phyloP scores from a whole-genome alignment of 1,284 basidiomycete species.

The Kwoniella shivajii region DNA sequence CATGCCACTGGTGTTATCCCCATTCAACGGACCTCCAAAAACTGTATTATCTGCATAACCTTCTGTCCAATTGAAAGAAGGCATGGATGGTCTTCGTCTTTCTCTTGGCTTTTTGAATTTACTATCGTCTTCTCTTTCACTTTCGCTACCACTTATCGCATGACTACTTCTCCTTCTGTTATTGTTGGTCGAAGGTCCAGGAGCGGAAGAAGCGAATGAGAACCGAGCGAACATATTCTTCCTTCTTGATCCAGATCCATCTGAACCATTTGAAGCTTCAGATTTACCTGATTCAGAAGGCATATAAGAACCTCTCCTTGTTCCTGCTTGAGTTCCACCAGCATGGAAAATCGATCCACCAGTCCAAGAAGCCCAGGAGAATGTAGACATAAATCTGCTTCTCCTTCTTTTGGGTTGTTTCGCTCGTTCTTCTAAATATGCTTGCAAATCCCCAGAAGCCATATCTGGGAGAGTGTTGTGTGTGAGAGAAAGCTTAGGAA shows the following conservation, averaged over 20 bases:
- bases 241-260: not conserved
- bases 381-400: slow-evolving; percentile 27
- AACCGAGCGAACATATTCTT: too few relatives aligned
- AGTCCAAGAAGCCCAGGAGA: slow-evolving; percentile 33
- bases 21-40: not conserved
- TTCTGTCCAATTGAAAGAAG: slow-evolving; percentile 29
- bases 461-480: slow-evolving; percentile 4
- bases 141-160: slow-evolving; percentile 3
- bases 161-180: slow-evolving; percentile 7
- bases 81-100: slow-evolving; percentile 6
- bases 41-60: slow-evolving; percentile 22
- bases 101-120: not conserved
- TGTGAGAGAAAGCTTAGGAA: slow-evolving; percentile 13
- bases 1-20: not conserved
- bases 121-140: slow-evolving; percentile 5
- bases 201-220: not conserved
- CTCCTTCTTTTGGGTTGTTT: slow-evolving; percentile 7
- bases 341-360: slow-evolving; percentile 1
- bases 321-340: slow-evolving; percentile 11
- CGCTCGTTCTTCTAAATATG: slow-evolving; percentile 15
- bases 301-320: slow-evolving; percentile 19
- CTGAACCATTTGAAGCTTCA: not conserved
- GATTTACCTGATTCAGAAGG: slow-evolving; percentile 7
- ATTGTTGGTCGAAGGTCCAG: not conserved
- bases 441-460: slow-evolving; percentile 13